Evolutionary conservation across 257 asterid species (phyloP), one percentile per base, ranked within the genome.

Genomic region (Lycium ferocissimum): DNA sequence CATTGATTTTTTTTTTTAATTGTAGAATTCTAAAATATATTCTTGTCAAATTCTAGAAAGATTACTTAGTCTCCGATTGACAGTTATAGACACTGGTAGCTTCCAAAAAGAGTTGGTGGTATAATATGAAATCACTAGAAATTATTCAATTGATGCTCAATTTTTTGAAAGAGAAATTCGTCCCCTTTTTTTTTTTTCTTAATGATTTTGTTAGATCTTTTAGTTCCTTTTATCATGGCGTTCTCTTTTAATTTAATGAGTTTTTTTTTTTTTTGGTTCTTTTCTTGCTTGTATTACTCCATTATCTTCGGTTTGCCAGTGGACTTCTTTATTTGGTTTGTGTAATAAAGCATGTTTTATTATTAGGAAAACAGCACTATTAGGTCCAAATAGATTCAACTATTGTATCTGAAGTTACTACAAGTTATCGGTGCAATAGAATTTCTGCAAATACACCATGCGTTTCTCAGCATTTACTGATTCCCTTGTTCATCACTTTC

Each of bases 401-500:
- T 43, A 72, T 11, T 47, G 18, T n/a, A 43, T 72, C n/a, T 0
- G 38, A 72, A 72, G 35, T 45, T 72, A 72, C 35, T 66, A 66
- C 43, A 72, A 72, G 80, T 72, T 43, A 72, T 20, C 35, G 18
- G 38, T 72, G 79, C 80, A 72, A 45, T 45, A 20, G 37, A 65
- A 72, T 20, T 73, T 22, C 80, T 51, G 58, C 57, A 20, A 47
- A 75, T n/a, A 20, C 62, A 75, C 62, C 14, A 37, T 70, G 15
- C 54, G 7, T 78, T 53, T 78, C 82, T 53, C 66, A 78, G 82
- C 82, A 15, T 51, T 78, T 54, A 78, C 82, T 53, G 82, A 78
- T 78, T 53, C 65, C 63, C 66, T 33, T 14, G 65, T 33, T 51
- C 82, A 78, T 78, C 65, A 53, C 5, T 76, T 51, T 78, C 65